A percentile compares a stretch with the other conserved stretches of the same genome.
phyloP scores from a whole-genome alignment of 306 rosid genomes.

The Acacia melanoxylon region DNA sequence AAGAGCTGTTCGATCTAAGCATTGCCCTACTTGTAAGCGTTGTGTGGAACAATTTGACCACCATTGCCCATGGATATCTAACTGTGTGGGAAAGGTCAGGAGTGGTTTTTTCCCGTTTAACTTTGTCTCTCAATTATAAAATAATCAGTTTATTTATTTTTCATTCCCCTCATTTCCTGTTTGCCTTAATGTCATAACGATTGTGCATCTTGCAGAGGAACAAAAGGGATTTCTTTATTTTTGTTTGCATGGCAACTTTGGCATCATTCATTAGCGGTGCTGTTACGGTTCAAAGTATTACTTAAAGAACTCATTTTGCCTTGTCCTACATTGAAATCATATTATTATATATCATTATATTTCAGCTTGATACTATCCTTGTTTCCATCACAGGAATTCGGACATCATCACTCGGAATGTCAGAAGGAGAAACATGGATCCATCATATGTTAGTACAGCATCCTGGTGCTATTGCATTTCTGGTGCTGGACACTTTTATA shows the following conservation, averaged over 20 bases:
- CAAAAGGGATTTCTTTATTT: constrained; percentile 83
- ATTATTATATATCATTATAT: constrained; percentile 24
- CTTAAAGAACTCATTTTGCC: constrained; percentile 29
- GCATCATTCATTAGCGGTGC: constrained; percentile 53
- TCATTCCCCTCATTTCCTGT: constrained; percentile 12
- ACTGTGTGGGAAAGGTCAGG: constrained; percentile 95
- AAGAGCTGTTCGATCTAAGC: constrained; percentile 94
- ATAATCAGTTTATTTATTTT: background rate
- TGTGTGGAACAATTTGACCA: constrained; percentile 98
- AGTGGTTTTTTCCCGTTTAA: background rate
- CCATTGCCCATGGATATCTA: constrained; percentile 99
- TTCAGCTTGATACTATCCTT: constrained; percentile 32
- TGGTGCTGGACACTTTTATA: constrained; percentile 55
- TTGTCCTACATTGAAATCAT: constrained; percentile 30
- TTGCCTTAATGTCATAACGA: constrained; percentile 30
- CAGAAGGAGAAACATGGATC: constrained; percentile 68
- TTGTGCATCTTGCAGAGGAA: constrained; percentile 77
- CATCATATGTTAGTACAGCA: constrained; percentile 52
- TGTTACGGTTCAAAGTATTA: constrained; percentile 72
- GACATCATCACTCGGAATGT: constrained; percentile 46
- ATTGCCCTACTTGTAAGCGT: constrained; percentile 88
- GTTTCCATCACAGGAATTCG: constrained; percentile 66
- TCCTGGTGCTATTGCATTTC: constrained; percentile 66
- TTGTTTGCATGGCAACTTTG: constrained; percentile 67
- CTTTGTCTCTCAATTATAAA: constrained; percentile 19